A percentile compares a stretch with the other conserved stretches of the same genome.
Evolutionary conservation across 2,329 filamentous ascomycete genomes (phyloP).

Genomic region (Fusarium beomiforme): DNA sequence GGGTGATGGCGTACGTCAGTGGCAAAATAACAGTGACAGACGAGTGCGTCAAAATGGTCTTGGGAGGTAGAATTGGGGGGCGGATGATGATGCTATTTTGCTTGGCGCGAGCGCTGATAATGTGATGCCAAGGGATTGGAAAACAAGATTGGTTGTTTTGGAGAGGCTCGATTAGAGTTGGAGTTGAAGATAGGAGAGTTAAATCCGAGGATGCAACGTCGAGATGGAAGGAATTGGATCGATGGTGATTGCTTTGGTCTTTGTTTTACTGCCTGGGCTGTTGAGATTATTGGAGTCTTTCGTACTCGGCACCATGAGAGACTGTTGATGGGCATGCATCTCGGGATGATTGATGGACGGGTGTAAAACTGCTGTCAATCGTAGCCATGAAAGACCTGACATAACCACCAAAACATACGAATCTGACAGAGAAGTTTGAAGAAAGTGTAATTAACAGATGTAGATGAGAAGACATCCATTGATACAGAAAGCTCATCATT

Average conservation of each 20-base stretch:
- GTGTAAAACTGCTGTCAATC: not conserved
- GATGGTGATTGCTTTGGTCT: not conserved
- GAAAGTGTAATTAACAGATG: too few species aligned
- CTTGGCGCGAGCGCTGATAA: slow-evolving; percentile 15
- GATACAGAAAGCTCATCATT: not conserved
- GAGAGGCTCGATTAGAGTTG: not conserved
- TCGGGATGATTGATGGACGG: not conserved
- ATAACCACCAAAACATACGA: too few species aligned
- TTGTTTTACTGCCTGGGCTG: not conserved
- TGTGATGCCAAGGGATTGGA: slow-evolving; percentile 3
- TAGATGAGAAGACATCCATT: not conserved
- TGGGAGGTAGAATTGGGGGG: not conserved
- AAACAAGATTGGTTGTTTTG: slow-evolving; percentile 14
- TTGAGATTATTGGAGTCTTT: too few species aligned
- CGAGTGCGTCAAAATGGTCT: not conserved
- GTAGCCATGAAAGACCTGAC: not conserved
- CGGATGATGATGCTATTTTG: slow-evolving; percentile 18
- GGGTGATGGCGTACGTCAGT: slow-evolving; percentile 15
- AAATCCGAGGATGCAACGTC: not conserved
- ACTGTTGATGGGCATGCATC: fast-evolving
- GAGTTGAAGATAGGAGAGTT: not conserved
- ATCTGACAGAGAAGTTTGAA: too few species aligned
- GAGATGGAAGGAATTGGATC: not conserved
- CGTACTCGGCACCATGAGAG: not conserved
- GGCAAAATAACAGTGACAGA: not conserved